Evolutionary conservation across 176 grass and related monocot genomes (phyloP).

Genomic region (Phragmites australis): DNA sequence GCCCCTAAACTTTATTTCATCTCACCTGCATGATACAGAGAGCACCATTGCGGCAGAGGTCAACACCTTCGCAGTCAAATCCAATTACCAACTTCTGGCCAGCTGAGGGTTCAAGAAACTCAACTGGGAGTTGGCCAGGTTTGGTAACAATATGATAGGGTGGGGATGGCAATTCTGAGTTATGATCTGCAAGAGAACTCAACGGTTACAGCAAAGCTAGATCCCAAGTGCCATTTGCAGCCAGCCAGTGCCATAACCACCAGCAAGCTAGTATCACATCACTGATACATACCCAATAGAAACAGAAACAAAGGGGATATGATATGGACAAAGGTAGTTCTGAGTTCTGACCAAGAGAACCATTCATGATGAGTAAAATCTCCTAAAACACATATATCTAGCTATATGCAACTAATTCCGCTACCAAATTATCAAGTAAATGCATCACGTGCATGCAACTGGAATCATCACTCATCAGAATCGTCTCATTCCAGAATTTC

Average conservation of each 20-base stretch:
- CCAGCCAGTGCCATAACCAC: not conserved
- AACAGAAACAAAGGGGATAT: not conserved
- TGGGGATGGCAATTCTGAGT: slow-evolving; percentile 40
- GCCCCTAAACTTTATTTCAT: slow-evolving; percentile 17
- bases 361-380: not conserved
- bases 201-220: slow-evolving; percentile 6
- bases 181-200: slow-evolving; percentile 48
- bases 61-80: slow-evolving; percentile 96
- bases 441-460: not conserved
- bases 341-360: not conserved
- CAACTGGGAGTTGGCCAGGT: slow-evolving; percentile 70
- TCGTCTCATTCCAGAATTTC: not conserved
- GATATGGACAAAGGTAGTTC: not conserved
- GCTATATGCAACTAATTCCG: slow-evolving; percentile 11
- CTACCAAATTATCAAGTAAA: not conserved
- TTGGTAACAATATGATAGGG: slow-evolving; percentile 67
- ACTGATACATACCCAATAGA: not conserved
- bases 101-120: slow-evolving; percentile 84
- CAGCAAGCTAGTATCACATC: not conserved
- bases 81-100: slow-evolving; percentile 61
- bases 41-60: slow-evolving; percentile 81
- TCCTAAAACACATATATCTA: not conserved
- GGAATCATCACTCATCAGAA: not conserved
- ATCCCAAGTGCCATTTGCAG: no score
- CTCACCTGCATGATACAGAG: slow-evolving; percentile 99